phyloP scores from a whole-genome alignment of 306 rosid genomes.

The Inga laurina region DNA sequence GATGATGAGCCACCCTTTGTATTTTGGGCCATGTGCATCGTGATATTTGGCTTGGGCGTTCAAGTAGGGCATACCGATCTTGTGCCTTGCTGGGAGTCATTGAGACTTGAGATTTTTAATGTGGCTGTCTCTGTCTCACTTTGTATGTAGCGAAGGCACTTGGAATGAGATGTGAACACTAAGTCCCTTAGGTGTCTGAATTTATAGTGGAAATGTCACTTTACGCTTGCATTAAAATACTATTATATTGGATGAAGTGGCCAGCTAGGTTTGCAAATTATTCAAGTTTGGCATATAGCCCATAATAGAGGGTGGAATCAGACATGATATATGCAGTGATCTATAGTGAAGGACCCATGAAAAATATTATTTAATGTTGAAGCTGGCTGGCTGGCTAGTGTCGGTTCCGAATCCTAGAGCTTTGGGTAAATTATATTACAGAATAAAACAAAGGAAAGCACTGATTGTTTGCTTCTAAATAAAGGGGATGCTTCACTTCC shows the following conservation, averaged over 20 bases:
- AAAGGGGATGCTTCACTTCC: not conserved
- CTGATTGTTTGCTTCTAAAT: not conserved
- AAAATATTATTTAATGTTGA: not conserved
- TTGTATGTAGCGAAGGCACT: not conserved
- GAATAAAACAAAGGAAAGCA: not conserved
- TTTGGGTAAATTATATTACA: not conserved
- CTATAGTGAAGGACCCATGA: not conserved
- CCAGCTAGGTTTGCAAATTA: not conserved
- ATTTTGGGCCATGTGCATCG: not conserved
- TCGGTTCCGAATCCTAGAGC: not conserved
- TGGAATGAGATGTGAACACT: not conserved
- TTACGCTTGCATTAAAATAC: not conserved
- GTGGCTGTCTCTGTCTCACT: not conserved
- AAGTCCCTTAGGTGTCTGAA: not conserved
- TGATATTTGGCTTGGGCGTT: not conserved
- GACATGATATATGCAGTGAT: not conserved
- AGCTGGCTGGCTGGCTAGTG: too few relatives aligned
- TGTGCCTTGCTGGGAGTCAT: not conserved
- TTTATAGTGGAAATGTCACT: not conserved
- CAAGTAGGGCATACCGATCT: not conserved
- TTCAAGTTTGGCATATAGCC: not conserved
- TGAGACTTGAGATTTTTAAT: not conserved
- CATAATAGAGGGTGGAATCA: not conserved
- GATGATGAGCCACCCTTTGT: constrained; percentile 21
- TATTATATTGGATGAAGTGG: not conserved